Base-by-base conservation (phyloP, 2,329 filamentous ascomycete genomes). In the Ophiostoma piceae region DNA sequence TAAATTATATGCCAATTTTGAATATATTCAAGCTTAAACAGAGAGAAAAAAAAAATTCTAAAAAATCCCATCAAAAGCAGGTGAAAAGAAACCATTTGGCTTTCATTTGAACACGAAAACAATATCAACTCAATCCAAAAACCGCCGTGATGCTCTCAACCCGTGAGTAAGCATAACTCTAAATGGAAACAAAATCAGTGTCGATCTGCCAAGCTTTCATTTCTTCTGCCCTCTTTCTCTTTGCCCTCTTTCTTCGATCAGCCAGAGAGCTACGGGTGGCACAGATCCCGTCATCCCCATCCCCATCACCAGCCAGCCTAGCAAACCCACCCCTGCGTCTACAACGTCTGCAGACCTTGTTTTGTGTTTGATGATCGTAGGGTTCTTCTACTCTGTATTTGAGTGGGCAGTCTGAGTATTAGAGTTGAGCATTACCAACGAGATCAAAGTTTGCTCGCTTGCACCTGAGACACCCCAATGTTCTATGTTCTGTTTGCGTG, bases 281-380 rank as follows among this genome's bases (percentile, higher is more conserved):
- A 62, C 26, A 62, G 57, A 62, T 62, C 57, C 51, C 57, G 57
- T 62, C 26, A 32, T 62, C 57, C 26, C 14, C 26, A 12, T n/a
- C 43, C 5, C 26, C 57, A 29, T 54, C 51, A 26, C n/a, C 11
- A 16, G n/a, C 16, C 43, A 47, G 43, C 6, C 5, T 19, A 47
- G 43, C 19, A 47, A 47, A n/a, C 19, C 43, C 43, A n/a, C 51
- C 51, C 51, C 51, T 57, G 51, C 22, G 22, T 57, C 51, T 57
- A 26, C 51, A 57, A 57, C n/a, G 51, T 47, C 43, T 47, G n/a
- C 51, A 26, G 51, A 26, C 51, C 51, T 57, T 22, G n/a, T 57
- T 47, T 47, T 47, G 43, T 62, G 57, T 62, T 62, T 62, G 57
- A 62, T 62, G 57, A 62, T 35, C 57, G 57, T 29, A 60, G 54